These are phyloP conservation scores for Beauveria sp. DNA, from an alignment of 2,329 filamentous ascomycete genomes.

Conservation along the genomic window DNA sequence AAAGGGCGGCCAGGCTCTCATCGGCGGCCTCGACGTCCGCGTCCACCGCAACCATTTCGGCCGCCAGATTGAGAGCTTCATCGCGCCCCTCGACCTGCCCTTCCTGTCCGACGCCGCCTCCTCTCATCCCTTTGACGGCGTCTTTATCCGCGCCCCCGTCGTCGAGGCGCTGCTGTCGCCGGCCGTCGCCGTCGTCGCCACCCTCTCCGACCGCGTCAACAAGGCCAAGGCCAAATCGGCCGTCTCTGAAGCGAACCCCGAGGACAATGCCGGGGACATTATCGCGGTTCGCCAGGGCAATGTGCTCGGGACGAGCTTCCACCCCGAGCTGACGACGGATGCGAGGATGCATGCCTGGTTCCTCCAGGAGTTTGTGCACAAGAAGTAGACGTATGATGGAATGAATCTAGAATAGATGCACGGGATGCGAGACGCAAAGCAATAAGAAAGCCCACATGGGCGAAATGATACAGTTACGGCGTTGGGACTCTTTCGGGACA, in stretches of 20 bases:
- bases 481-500: too few species aligned
- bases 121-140: constrained; percentile 54
- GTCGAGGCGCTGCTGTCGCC: constrained; percentile 69
- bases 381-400: background rate
- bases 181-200: constrained; percentile 44
- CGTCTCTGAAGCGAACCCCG: constrained; percentile 29
- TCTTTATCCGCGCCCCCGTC: constrained; percentile 92
- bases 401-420: too few species aligned
- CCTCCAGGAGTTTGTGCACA: constrained; percentile 51
- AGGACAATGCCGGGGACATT: constrained; percentile 59
- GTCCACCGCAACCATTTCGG: constrained; percentile 96
- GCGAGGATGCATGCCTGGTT: constrained; percentile 89
- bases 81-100: constrained; percentile 63
- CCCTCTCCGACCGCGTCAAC: constrained; percentile 34
- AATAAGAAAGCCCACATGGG: too few species aligned
- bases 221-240: constrained; percentile 26
- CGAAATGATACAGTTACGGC: too few species aligned
- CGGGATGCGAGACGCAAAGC: too few species aligned
- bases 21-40: constrained; percentile 83
- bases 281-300: constrained; percentile 87
- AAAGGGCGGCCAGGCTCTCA: constrained; percentile 83
- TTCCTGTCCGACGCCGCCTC: constrained; percentile 45
- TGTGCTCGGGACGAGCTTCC: constrained; percentile 90
- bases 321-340: constrained; percentile 87
- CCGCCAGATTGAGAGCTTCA: constrained; percentile 85